phyloP scores from a whole-genome alignment of 257 asterid genomes.

The Solanum medicagineum region DNA sequence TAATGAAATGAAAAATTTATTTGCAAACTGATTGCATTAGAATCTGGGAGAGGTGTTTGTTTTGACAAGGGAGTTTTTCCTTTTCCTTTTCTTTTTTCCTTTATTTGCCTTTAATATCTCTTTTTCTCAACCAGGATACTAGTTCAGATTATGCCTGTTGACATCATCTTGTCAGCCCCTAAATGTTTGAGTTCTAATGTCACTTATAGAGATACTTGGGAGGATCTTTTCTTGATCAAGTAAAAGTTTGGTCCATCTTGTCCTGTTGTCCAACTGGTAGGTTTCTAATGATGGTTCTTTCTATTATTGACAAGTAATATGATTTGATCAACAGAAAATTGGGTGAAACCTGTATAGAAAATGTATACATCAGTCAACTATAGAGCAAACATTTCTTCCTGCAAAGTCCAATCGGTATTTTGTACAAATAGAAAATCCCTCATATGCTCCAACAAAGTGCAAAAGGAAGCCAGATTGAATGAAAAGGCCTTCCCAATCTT shows the following conservation, averaged over 20 bases:
- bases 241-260: neutral
- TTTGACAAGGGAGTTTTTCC: neutral
- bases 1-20: neutral
- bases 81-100: no score
- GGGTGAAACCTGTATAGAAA: neutral
- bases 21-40: neutral
- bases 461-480: neutral
- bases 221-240: neutral
- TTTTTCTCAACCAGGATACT: neutral
- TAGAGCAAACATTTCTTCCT: neutral
- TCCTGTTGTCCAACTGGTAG: neutral
- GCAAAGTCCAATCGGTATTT: neutral
- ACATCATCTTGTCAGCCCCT: neutral
- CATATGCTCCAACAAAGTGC: neutral
- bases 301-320: neutral
- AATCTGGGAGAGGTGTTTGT: neutral
- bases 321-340: neutral
- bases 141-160: neutral
- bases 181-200: neutral
- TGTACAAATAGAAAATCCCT: neutral
- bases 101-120: neutral
- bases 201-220: neutral
- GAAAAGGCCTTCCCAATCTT: neutral
- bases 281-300: neutral
- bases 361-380: neutral